Conservation (phyloP, 1,284 basidiomycete genomes). For the Phylloboletellus chloephorus region DNA sequence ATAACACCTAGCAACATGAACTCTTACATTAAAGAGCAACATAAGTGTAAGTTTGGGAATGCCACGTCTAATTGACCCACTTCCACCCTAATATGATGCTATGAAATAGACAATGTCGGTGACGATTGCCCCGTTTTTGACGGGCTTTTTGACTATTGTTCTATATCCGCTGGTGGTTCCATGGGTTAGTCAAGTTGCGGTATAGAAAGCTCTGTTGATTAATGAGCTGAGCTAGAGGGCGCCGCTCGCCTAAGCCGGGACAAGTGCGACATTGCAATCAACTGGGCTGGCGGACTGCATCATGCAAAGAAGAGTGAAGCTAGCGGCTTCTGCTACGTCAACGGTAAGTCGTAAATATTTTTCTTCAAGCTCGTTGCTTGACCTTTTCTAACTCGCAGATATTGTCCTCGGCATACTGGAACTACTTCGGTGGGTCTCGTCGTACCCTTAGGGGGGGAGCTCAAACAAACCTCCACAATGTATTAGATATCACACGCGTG, state of each 20-base stretch:
- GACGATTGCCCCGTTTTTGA: slow-evolving; percentile 99
- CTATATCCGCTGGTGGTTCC: slow-evolving; percentile 95
- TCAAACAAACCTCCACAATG: slow-evolving; percentile 1
- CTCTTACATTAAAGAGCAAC: slow-evolving; percentile 89
- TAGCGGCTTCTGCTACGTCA: slow-evolving; percentile 98
- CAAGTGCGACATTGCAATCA: slow-evolving; percentile 98
- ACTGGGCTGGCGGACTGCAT: slow-evolving; percentile 97
- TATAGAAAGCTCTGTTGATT: slow-evolving; percentile 6
- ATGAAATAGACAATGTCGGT: slow-evolving; percentile 68
- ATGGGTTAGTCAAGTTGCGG: slow-evolving; percentile 67
- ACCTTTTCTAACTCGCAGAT: slow-evolving; percentile 45
- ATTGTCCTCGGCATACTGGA: slow-evolving; percentile 98
- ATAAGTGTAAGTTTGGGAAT: slow-evolving; percentile 69
- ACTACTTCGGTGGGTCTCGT: slow-evolving; percentile 64
- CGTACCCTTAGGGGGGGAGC: neutral
- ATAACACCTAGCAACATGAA: slow-evolving; percentile 86
- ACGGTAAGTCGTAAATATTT: slow-evolving; percentile 52
- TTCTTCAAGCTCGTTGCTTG: neutral
- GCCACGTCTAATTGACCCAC: neutral
- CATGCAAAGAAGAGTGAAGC: slow-evolving; percentile 99
- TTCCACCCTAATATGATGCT: neutral
- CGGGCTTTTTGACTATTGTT: slow-evolving; percentile 96
- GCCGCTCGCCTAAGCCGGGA: slow-evolving; percentile 92
- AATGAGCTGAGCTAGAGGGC: slow-evolving; percentile 62
- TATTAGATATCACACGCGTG: slow-evolving; percentile 83